A percentile compares a stretch with the other conserved stretches of the same genome.
Conservation (phyloP, 345 rosid species). For the Pistacia atlantica region DNA sequence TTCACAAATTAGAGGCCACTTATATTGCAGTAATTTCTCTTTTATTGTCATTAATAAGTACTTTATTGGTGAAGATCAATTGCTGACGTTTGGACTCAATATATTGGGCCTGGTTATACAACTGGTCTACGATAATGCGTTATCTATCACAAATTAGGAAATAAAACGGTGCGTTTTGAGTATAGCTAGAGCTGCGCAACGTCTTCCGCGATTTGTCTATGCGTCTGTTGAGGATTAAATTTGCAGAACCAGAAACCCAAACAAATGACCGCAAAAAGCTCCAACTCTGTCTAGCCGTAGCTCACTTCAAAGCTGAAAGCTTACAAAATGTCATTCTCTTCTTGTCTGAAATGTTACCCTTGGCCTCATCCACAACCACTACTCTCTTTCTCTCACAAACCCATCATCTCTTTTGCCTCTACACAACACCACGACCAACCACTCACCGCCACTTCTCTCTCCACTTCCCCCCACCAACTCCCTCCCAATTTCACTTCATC, state of each 20-base stretch:
- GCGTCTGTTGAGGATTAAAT: not conserved
- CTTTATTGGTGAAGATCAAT: too few species aligned
- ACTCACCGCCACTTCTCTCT: slow-evolving; percentile 28
- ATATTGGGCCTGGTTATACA: too few species aligned
- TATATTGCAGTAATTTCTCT: too few species aligned
- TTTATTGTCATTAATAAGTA: too few species aligned
- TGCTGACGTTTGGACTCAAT: too few species aligned
- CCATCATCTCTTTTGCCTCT: slow-evolving; percentile 40
- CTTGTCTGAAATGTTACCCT: slow-evolving; percentile 56
- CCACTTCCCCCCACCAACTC: slow-evolving; percentile 19
- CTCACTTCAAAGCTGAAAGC: not conserved
- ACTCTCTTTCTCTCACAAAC: slow-evolving; percentile 34
- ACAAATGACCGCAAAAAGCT: not conserved
- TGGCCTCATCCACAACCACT: slow-evolving; percentile 38
- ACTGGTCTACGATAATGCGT: not conserved
- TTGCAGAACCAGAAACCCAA: not conserved
- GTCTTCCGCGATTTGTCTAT: not conserved
- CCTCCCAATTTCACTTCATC: slow-evolving; percentile 61
- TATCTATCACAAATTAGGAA: too few species aligned
- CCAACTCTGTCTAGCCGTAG: not conserved
- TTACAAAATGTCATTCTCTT: slow-evolving; percentile 52
- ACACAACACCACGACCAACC: slow-evolving; percentile 25
- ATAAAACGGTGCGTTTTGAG: not conserved
- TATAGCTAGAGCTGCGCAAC: not conserved
- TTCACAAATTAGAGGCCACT: too few species aligned